These are phyloP conservation scores for Secale cereale DNA, from an alignment of 176 grass and related monocot genomes.

Conservation along the genomic window DNA sequence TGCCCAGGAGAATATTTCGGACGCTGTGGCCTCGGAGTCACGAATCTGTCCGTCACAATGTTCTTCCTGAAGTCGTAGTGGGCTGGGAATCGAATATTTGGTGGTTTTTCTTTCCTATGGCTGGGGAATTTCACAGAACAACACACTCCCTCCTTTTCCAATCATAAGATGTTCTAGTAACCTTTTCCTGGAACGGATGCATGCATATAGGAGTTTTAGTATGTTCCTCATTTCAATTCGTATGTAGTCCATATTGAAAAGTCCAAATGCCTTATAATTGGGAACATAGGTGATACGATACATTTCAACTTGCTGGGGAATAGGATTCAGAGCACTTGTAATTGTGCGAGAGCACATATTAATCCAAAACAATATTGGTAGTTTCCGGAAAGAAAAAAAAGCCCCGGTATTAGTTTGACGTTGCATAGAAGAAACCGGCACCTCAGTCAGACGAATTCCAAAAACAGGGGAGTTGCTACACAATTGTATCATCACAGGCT, in stretches of 20 bases:
- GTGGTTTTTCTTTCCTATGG: neutral
- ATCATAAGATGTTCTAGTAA: too few relatives aligned
- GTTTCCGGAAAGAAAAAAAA: too few relatives aligned
- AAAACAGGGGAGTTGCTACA: constrained; percentile 2
- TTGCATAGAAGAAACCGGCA: neutral
- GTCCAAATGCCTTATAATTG: too few relatives aligned
- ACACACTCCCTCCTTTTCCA: too few relatives aligned
- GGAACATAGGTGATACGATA: too few relatives aligned
- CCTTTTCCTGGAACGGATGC: too few relatives aligned
- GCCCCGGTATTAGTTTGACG: neutral
- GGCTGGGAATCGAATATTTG: constrained; percentile 19
- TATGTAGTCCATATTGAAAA: too few relatives aligned
- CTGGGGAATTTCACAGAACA: neutral
- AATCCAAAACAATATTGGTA: too few relatives aligned
- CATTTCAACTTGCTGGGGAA: too few relatives aligned
- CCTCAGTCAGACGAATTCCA: neutral
- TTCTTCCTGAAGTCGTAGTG: neutral
- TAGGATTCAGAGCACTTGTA: too few relatives aligned
- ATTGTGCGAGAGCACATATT: neutral
- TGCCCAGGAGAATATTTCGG: neutral
- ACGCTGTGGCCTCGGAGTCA: neutral
- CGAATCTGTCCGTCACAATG: neutral
- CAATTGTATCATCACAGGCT: constrained; percentile 12
- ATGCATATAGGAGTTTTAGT: too few relatives aligned
- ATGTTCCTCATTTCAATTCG: too few relatives aligned